Evolutionary conservation across 23 red algal genomes (phyloP), one percentile per base, ranked within the genome.

Genomic region (Gracilaria domingensis): DNA sequence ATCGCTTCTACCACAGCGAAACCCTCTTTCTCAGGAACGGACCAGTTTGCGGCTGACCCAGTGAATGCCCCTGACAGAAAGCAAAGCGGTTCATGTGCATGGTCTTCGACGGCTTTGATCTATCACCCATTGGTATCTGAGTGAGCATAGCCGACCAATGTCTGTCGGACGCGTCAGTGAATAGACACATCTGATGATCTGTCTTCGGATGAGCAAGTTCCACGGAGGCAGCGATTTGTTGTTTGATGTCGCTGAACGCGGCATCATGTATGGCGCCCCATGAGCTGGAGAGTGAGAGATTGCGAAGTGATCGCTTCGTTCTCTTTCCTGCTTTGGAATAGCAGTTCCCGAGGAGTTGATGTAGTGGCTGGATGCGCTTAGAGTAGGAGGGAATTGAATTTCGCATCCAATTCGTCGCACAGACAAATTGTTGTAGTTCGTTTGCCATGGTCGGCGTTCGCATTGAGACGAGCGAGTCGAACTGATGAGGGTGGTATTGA

Each of bases 231-330:
- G 64, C 62, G 5, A 75, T 20, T 87, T 87, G 83, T 35, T 72
- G 3, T 32, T 53, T 87, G 83, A 87, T 87, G 65, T 71, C 67
- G 61, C 23, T 0, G 30, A 87, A 87, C 47, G 83, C 83, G 28
- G 62, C 24, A 87, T 87, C 65, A 87, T 87, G 83, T 12, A 0
- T 8, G 24, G 65, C 13, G 65, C 83, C 65, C 65, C 37, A 87
- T 8, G 24, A 48, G 62, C 40, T 37, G 83, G 33, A 5, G 44
- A 87, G 61, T 12, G 65, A 45, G 59, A 87, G 48, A 12, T 87
- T 75, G 83, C 83, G 83, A 9, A 87, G 11, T 16, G 83, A 8
- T 5, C n/a, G 38, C 24, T 74, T 87, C 16, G 9, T 87, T 9
- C 65, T 23, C 83, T 75, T 87, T 21, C 69, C 26, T 6, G 69